Evolutionary conservation across 257 asterid species (phyloP).

Genomic region (Mentha longifolia): DNA sequence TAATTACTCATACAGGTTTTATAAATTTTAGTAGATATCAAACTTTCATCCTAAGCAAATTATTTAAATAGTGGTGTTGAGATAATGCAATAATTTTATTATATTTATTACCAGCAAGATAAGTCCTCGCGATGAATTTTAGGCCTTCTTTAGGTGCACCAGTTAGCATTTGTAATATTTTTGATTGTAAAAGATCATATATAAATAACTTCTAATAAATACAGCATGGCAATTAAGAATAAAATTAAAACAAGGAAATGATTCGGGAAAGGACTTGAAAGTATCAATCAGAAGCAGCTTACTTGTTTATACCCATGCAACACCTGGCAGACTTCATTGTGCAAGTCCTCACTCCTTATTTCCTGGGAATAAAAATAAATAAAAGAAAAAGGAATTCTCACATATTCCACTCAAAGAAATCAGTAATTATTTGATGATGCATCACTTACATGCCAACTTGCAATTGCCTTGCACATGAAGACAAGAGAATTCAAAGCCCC

Average conservation of each 20-base stretch:
- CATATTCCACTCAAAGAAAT: slow-evolving; percentile 9
- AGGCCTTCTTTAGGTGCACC: not conserved
- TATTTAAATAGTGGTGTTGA: not conserved
- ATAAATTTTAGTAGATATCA: not conserved
- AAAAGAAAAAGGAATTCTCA: slow-evolving; percentile 19
- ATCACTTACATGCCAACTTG: slow-evolving; percentile 96
- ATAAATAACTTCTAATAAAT: not conserved
- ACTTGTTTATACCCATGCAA: slow-evolving; percentile 92
- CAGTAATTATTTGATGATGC: slow-evolving; percentile 15
- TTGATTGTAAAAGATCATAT: not conserved
- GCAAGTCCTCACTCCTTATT: slow-evolving; percentile 89
- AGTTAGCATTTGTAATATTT: not conserved
- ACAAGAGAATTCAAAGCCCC: slow-evolving; percentile 84
- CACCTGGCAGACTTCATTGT: slow-evolving; percentile 87
- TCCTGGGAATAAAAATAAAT: slow-evolving; percentile 52
- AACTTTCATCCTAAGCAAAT: not conserved
- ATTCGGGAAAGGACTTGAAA: not conserved
- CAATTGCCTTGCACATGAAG: slow-evolving; percentile 85
- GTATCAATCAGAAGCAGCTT: slow-evolving; percentile 37
- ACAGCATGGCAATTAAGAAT: not conserved
- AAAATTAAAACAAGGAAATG: not conserved
- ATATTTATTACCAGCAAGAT: not conserved
- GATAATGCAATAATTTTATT: not conserved
- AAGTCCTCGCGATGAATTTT: not conserved
- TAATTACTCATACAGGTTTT: not conserved